A percentile compares a stretch with the other conserved stretches of the same genome.
These are phyloP conservation scores for Vaccinium darrowii DNA, from an alignment of 148 eudicot species.

Conservation along the genomic window DNA sequence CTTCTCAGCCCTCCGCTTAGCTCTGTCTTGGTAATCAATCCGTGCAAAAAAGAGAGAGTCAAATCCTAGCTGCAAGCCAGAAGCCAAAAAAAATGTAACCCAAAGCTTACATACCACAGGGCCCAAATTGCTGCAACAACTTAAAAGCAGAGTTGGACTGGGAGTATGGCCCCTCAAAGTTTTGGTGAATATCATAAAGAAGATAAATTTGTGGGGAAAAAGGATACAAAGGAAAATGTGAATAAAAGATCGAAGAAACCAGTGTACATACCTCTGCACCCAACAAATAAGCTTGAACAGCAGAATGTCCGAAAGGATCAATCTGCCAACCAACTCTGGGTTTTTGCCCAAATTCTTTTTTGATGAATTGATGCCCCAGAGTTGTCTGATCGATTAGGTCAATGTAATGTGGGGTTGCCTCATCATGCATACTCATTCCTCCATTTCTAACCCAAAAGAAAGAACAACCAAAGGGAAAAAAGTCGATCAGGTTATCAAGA, in stretches of 20 bases:
- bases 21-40: conserved; percentile 84
- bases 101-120: neutral
- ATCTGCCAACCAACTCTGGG: conserved; percentile 91
- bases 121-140: neutral
- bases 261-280: conserved; percentile 66
- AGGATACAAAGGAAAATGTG: neutral
- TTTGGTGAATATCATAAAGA: neutral
- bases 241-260: neutral
- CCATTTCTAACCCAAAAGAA: conserved; percentile 53
- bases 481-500: neutral
- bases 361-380: conserved; percentile 67
- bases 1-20: conserved; percentile 60
- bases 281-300: conserved; percentile 82
- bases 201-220: neutral
- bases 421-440: conserved; percentile 87
- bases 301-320: conserved; percentile 88
- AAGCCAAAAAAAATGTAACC: conserved; percentile 5
- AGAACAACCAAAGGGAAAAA: neutral
- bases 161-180: neutral
- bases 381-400: conserved; percentile 82
- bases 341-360: conserved; percentile 50
- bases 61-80: conserved; percentile 59
- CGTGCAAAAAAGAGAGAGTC: conserved; percentile 77
- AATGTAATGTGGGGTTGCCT: conserved; percentile 75
- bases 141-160: neutral